A percentile compares a stretch with the other conserved stretches of the same genome.
phyloP scores from a whole-genome alignment of 495 filamentous ascomycete genomes.

The Talaromyces nanjingensis region DNA sequence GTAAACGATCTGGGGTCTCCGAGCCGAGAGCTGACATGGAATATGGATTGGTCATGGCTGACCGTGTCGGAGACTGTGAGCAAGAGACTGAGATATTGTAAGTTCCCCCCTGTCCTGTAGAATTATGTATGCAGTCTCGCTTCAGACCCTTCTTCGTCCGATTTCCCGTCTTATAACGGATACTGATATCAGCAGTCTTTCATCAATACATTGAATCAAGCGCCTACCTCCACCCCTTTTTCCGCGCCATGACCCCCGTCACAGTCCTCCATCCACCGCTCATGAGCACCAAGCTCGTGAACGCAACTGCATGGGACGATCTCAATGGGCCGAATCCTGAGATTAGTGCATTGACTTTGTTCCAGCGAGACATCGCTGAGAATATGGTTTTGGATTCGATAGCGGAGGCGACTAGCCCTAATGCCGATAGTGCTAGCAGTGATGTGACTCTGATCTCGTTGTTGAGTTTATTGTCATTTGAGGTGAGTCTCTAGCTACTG shows the following conservation, averaged over 20 bases:
- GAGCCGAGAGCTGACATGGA: neutral
- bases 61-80: neutral
- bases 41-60: neutral
- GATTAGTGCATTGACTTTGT: constrained; percentile 11
- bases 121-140: neutral
- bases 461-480: constrained; percentile 14
- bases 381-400: constrained; percentile 7
- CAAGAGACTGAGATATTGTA: constrained; percentile 5
- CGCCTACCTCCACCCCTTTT: constrained; percentile 15
- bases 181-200: constrained; percentile 11
- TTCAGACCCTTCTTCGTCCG: neutral
- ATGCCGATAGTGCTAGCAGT: neutral
- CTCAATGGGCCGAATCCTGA: constrained; percentile 7
- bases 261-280: constrained; percentile 12
- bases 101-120: neutral
- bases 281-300: constrained; percentile 17
- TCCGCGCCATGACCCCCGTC: constrained; percentile 7
- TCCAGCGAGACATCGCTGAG: constrained; percentile 12
- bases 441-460: constrained; percentile 11
- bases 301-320: constrained; percentile 19
- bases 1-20: neutral
- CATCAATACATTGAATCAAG: constrained; percentile 13
- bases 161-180: neutral
- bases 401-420: neutral
- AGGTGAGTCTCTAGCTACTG: constrained; percentile 8